These are phyloP conservation scores for Podaxis pistillaris DNA, from an alignment of 768 basidiomycete genomes.

Conservation along the genomic window DNA sequence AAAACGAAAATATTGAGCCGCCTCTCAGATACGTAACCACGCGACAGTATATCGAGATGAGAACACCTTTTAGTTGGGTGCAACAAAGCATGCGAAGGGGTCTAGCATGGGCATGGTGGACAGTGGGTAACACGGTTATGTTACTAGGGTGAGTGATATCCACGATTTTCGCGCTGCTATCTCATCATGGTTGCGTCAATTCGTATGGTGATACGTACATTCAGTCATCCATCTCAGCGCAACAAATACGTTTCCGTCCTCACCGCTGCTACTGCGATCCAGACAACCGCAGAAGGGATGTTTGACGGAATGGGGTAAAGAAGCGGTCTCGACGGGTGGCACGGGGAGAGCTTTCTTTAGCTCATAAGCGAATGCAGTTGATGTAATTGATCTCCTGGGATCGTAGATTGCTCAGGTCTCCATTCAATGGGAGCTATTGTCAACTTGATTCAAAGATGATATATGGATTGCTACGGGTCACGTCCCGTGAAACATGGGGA, in stretches of 20 bases:
- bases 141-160: slow-evolving; percentile 10
- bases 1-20: too few species aligned
- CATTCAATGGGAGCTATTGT: not conserved
- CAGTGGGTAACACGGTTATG: not conserved
- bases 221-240: not conserved
- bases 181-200: not conserved
- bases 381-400: not conserved
- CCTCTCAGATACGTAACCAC: not conserved
- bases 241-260: not conserved
- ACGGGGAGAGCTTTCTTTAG: not conserved
- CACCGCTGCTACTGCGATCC: not conserved
- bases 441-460: not conserved
- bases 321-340: not conserved
- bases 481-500: not conserved
- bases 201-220: not conserved
- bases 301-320: not conserved
- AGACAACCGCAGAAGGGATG: not conserved
- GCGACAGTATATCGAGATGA: not conserved
- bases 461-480: not conserved
- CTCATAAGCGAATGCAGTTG: not conserved
- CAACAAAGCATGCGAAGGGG: not conserved
- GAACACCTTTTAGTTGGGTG: not conserved
- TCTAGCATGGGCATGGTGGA: not conserved
- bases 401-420: not conserved
- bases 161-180: slow-evolving; percentile 1